A percentile compares a stretch with the other conserved stretches of the same genome.
Evolutionary conservation across 495 filamentous ascomycete species (phyloP).

Genomic region (Tuber borchii): DNA sequence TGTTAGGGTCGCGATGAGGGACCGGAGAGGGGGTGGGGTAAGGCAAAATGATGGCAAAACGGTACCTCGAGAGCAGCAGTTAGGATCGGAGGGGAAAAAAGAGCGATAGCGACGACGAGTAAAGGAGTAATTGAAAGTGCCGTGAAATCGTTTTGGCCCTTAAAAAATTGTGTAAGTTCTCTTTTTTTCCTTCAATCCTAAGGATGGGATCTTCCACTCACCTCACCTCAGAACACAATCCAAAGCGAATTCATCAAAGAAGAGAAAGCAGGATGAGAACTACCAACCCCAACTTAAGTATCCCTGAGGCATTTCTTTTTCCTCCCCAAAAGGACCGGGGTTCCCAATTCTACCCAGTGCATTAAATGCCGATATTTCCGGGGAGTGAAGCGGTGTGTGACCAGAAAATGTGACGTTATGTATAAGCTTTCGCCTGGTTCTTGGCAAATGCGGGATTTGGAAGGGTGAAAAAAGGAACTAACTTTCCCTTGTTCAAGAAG

Average conservation of each 20-base stretch:
- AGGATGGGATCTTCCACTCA: background rate
- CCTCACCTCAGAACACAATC: background rate
- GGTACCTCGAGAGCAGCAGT: background rate
- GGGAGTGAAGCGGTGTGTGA: background rate
- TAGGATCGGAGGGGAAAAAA: background rate
- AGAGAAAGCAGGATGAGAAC: background rate
- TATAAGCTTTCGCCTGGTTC: background rate
- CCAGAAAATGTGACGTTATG: background rate
- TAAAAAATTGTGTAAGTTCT: background rate
- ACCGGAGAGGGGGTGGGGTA: background rate
- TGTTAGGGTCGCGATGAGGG: background rate
- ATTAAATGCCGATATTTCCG: slow-evolving; percentile 4
- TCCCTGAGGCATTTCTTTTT: slow-evolving; percentile 1
- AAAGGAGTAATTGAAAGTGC: background rate
- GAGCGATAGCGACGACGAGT: background rate
- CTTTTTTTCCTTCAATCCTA: background rate
- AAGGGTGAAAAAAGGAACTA: no score
- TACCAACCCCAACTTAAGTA: background rate
- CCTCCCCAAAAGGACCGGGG: background rate
- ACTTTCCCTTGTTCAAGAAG: background rate
- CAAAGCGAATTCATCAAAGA: background rate
- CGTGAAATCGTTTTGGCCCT: background rate
- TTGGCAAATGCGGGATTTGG: background rate
- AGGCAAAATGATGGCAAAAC: background rate
- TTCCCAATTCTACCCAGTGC: background rate